phyloP scores from a whole-genome alignment of 2,329 filamentous ascomycete genomes.

The Trichophyton mentagrophytes region DNA sequence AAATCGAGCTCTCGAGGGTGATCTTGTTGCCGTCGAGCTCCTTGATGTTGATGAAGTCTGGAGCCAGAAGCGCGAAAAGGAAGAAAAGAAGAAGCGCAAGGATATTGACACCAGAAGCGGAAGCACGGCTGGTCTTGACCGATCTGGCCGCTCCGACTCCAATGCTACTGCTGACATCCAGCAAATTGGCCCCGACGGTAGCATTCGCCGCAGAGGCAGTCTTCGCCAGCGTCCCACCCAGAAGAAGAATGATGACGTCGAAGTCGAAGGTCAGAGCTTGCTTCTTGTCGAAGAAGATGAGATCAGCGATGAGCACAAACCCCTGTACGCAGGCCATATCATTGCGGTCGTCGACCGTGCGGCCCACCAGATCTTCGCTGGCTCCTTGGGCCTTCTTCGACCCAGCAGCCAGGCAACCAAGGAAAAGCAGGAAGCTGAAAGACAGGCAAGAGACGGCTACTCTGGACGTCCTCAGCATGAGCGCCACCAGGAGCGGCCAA shows the following conservation, averaged over 20 bases:
- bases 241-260: conserved; percentile 99
- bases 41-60: conserved; percentile 97
- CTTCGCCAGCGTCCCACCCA: conserved; percentile 92
- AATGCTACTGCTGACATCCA: conserved; percentile 50
- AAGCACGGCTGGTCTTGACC: conserved; percentile 57
- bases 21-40: conserved; percentile 88
- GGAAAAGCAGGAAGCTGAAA: conserved; percentile 97
- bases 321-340: conserved; percentile 89
- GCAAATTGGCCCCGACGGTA: conserved; percentile 56
- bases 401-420: conserved; percentile 98
- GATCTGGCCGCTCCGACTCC: conserved; percentile 45
- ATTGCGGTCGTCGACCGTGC: conserved; percentile 96
- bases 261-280: conserved; percentile 94
- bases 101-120: conserved; percentile 84
- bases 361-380: conserved; percentile 97
- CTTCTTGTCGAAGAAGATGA: conserved; percentile 96
- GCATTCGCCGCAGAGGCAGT: conserved; percentile 84
- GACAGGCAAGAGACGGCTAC: conserved; percentile 74
- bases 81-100: conserved; percentile 99
- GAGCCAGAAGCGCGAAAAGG: conserved; percentile 97
- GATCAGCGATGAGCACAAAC: conserved; percentile 96
- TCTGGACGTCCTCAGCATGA: conserved; percentile 60
- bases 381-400: conserved; percentile 81
- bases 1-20: conserved; percentile 90
- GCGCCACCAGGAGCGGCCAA: conserved; percentile 87